Evolutionary conservation across 2,329 filamentous ascomycete species (phyloP), one percentile per base, ranked within the genome.

Genomic region (Venturia effusa): DNA sequence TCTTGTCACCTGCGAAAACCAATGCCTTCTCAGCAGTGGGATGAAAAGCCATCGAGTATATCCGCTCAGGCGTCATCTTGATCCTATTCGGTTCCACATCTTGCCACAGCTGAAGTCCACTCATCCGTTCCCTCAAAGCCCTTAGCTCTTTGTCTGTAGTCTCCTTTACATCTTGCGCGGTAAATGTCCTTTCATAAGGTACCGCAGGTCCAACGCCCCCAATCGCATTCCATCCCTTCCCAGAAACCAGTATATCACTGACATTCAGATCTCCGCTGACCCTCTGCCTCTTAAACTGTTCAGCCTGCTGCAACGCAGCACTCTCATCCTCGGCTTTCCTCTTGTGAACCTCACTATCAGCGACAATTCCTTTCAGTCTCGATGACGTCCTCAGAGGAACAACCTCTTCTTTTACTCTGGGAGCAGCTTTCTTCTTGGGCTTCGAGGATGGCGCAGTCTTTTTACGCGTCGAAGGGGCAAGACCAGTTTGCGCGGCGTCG

Each of bases 1-100:
- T 83, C 73, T 99, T 99, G 71, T 99, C 94, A 13, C 93, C 93
- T 0, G 93, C 93, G 72, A 99, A 95, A 1, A 97, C 83, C 2
- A 99, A 80, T 0, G 92, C 86, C 70, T 97, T 97, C 2, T 92
- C 86, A 65, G 86, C 81, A 0, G 87, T 92, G 0, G 94, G 94
- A 70, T 99, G 94, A 69, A 99, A 93, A 0, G 88, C 86, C 69
- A 97, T 85, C 0, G 89, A 83, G 71, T 97, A 99, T 17, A 96
- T 83, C 62, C 93, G 80, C 68, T 96, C 91, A 0, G 92, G 92
- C 0, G 89, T 93, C 60, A 97, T 87, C 72, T 97, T 97, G 70
- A 97, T 94, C 62, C 90, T 90, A 70, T 88, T 92, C 0, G 92
- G 92, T 24, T 86, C 83, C 82, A 90, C 96, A 17, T 87, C 86